phyloP scores from a whole-genome alignment of 805 yeast genomes.

The Yamadazyma insecticola region DNA sequence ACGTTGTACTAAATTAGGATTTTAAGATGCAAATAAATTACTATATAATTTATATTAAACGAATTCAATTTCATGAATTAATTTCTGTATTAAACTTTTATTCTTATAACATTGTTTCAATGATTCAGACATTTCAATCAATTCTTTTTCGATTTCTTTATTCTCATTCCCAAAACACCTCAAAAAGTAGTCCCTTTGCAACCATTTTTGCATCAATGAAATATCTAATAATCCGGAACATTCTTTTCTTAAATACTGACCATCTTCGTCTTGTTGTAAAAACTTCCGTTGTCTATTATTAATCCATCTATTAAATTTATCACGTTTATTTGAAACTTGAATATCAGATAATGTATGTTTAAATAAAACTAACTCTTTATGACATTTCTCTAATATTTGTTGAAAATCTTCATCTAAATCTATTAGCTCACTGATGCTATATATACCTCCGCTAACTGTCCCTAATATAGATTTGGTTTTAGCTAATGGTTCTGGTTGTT shows the following conservation, averaged over 20 bases:
- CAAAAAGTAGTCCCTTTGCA: constrained; percentile 7
- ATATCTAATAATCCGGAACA: constrained; percentile 14
- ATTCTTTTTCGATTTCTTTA: constrained; percentile 3
- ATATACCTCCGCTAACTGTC: constrained; percentile 25
- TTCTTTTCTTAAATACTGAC: constrained; percentile 8
- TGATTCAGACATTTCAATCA: constrained; percentile 5
- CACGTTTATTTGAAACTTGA: constrained; percentile 6
- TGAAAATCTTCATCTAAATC: constrained; percentile 11
- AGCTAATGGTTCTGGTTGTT: not conserved
- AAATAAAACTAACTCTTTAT: constrained; percentile 9
- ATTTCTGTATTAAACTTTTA: constrained; percentile 10
- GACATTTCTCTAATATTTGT: constrained; percentile 11
- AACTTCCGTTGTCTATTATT: constrained; percentile 8
- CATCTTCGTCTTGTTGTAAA: constrained; percentile 12
- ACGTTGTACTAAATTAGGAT: too few species aligned
- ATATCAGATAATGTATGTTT: constrained; percentile 8
- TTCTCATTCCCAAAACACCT: constrained; percentile 2
- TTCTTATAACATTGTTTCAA: constrained; percentile 12
- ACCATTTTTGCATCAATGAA: constrained; percentile 13
- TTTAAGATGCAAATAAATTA: not conserved
- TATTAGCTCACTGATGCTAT: constrained; percentile 10
- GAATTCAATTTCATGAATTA: constrained; percentile 9
- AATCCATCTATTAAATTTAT: constrained; percentile 10
- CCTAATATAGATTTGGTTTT: constrained; percentile 17
- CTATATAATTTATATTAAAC: not conserved